phyloP scores from a whole-genome alignment of 371 early-diverging fungal genomes.

The Mucor sp. region DNA sequence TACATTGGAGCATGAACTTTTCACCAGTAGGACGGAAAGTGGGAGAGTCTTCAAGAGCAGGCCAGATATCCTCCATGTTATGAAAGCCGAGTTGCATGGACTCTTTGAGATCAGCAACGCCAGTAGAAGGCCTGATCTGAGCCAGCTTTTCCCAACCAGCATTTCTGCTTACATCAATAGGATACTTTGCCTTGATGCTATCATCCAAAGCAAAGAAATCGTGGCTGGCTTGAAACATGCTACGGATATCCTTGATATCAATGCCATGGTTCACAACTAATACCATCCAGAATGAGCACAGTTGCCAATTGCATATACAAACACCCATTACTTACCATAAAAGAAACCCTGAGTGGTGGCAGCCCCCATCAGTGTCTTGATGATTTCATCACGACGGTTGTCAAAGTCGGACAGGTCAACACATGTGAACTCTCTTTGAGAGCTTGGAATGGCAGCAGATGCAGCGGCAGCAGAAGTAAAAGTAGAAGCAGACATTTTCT shows the following conservation, averaged over 20 bases:
- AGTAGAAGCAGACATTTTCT: not conserved
- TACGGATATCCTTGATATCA: constrained; percentile 26
- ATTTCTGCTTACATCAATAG: constrained; percentile 35
- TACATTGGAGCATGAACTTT: constrained; percentile 35
- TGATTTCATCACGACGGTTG: constrained; percentile 22
- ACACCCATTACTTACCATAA: constrained; percentile 14
- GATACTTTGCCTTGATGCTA: constrained; percentile 26
- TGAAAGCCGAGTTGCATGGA: constrained; percentile 38
- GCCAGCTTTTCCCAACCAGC: constrained; percentile 40
- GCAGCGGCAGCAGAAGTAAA: constrained; percentile 21
- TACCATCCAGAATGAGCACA: no score
- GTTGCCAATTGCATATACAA: no score
- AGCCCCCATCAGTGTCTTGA: constrained; percentile 20
- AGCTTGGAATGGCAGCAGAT: constrained; percentile 15
- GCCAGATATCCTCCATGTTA: constrained; percentile 36
- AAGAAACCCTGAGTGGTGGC: constrained; percentile 28
- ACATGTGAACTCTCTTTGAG: constrained; percentile 15
- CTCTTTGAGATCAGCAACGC: constrained; percentile 40
- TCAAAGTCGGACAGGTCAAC: constrained; percentile 28
- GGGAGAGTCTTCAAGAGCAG: constrained; percentile 31
- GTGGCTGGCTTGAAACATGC: constrained; percentile 33
- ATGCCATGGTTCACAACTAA: constrained; percentile 41
- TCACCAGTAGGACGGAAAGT: constrained; percentile 21
- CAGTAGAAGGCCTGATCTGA: constrained; percentile 39
- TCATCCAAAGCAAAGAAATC: constrained; percentile 35